These are phyloP conservation scores for Lipomyces mesembrius DNA, from an alignment of 805 yeast genomes.

Conservation along the genomic window DNA sequence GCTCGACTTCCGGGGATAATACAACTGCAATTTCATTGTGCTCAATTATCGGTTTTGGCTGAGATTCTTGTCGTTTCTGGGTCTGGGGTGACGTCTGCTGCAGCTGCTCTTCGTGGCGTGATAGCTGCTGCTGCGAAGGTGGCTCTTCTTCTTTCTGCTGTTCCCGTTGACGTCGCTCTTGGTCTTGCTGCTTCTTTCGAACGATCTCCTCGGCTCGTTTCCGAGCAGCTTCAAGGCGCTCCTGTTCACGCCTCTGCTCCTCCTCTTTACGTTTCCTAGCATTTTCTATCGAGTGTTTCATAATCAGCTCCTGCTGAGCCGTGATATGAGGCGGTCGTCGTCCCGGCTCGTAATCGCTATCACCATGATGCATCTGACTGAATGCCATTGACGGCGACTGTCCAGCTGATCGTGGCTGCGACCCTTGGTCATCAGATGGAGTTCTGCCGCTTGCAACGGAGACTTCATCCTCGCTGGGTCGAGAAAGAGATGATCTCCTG, in stretches of 20 bases:
- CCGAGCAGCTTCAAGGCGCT: constrained; percentile 41
- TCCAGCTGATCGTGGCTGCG: constrained; percentile 14
- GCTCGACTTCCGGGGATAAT: not conserved
- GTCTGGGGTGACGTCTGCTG: not conserved
- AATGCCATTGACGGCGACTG: constrained; percentile 19
- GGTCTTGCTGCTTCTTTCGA: constrained; percentile 34
- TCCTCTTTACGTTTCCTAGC: constrained; percentile 47
- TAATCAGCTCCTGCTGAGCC: constrained; percentile 45
- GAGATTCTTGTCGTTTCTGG: not conserved
- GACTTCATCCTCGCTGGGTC: constrained; percentile 2
- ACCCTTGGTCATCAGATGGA: constrained; percentile 1
- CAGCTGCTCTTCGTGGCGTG: not conserved
- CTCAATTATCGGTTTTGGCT: not conserved
- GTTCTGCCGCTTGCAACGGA: constrained; percentile 4
- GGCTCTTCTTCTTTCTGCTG: not conserved
- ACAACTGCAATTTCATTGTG: not conserved
- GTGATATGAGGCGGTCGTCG: constrained; percentile 27
- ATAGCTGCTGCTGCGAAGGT: not conserved
- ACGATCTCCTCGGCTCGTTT: constrained; percentile 44
- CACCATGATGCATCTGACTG: constrained; percentile 16
- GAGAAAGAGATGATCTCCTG: constrained; percentile 5
- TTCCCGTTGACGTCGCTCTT: constrained; percentile 21
- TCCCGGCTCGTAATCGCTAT: not conserved
- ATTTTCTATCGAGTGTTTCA: constrained; percentile 45
- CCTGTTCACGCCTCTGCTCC: constrained; percentile 43